phyloP scores from a whole-genome alignment of 345 rosid genomes.

The Dipteronia dyeriana region DNA sequence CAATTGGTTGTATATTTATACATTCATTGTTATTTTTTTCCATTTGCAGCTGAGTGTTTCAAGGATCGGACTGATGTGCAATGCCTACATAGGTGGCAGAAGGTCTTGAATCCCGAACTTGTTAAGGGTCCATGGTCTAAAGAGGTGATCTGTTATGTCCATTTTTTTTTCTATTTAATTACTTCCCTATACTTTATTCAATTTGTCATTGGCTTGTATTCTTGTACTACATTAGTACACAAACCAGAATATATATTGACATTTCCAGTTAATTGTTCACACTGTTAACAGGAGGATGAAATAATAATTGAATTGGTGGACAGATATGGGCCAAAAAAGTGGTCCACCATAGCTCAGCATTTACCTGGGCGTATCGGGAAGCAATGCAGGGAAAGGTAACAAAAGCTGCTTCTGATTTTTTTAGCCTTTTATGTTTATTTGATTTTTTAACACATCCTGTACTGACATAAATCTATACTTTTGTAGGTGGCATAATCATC shows the following conservation, averaged over 20 bases:
- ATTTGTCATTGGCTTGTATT: constrained; percentile 15
- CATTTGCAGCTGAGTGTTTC: constrained; percentile 89
- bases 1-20: not conserved
- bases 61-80: constrained; percentile 99
- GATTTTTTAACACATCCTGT: not conserved
- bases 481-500: constrained; percentile 98
- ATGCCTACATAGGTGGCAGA: constrained; percentile 99
- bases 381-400: constrained; percentile 95
- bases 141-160: constrained; percentile 59
- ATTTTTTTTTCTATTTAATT: constrained; percentile 12
- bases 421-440: constrained; percentile 8
- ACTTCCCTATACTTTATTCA: constrained; percentile 2
- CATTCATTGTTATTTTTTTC: constrained; percentile 27
- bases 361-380: constrained; percentile 98
- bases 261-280: constrained; percentile 14
- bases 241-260: not conserved
- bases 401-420: constrained; percentile 13
- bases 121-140: constrained; percentile 99
- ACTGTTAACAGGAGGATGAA: constrained; percentile 77
- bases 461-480: constrained; percentile 11
- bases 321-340: constrained; percentile 88
- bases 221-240: not conserved
- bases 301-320: constrained; percentile 79
- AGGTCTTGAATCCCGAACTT: constrained; percentile 97
- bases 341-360: constrained; percentile 96